Base-by-base conservation (phyloP, 371 early-diverging fungal genomes). In the Gilbertella persicaria region DNA sequence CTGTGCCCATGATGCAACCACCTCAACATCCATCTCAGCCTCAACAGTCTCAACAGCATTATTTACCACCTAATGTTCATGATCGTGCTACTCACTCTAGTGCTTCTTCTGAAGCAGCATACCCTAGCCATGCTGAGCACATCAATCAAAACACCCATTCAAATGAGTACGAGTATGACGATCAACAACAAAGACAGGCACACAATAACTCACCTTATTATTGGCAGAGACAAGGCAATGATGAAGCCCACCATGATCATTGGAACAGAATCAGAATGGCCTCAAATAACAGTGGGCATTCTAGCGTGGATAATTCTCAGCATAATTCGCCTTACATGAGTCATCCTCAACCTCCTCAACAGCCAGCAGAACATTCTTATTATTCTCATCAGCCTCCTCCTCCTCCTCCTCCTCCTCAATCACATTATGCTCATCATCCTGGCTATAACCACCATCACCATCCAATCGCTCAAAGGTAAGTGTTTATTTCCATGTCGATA, bases 231-330 rank as follows among this genome's bases (percentile, higher is more conserved):
- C 41, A 25, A 23, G 48, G 24, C 13, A 45, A 45, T 19, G 46
- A 46, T 5, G 35, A 46, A 35, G 35, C 41, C 14, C 52, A 51
- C 23, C 33, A 33, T 2, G 24, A 52, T 13, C 29, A 40, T 21
- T 61, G 62, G 62, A 50, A 38, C 21, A 55, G 62, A 54, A 39
- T 61, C 16, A 49, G 62, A 49, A 55, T 61, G 55, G 51, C 62
- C 30, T 56, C 62, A 2, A 55, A 56, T 38, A 52, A 50, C 13
- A 56, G 53, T 45, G 41, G 35, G 1, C 41, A 42, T 25, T 52
- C 62, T 19, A 56, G 53, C 25, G 45, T 62, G 12, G 62, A 61
- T 37, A 55, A 53, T 21, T 50, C 50, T 26, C 61, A 61, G 36
- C 50, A 55, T 26, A 43, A 50, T 16, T 51, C 62, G 9, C 55